Conservation (phyloP, 352 stramenopile species). For the Phytophthora meadii region DNA sequence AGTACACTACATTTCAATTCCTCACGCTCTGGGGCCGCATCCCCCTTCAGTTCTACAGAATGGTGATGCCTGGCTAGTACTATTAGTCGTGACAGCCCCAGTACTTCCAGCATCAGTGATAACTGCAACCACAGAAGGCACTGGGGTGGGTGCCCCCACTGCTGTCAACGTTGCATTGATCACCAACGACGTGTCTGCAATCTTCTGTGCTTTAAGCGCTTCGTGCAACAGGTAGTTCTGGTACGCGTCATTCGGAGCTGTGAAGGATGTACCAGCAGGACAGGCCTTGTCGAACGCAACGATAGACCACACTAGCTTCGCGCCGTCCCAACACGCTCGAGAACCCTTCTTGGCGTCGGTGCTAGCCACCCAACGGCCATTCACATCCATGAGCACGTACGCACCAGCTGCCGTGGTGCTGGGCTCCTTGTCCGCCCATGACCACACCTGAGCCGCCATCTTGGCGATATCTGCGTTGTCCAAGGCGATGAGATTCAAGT, state of each 20-base stretch:
- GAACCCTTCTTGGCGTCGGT: slow-evolving; percentile 26
- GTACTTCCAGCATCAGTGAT: slow-evolving; percentile 5
- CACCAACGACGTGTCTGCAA: slow-evolving; percentile 44
- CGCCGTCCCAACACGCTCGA: slow-evolving; percentile 51
- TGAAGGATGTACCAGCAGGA: slow-evolving; percentile 38
- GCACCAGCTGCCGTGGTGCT: slow-evolving; percentile 29
- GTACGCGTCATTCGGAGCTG: slow-evolving; percentile 49
- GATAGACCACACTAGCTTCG: slow-evolving; percentile 49
- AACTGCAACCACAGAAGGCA: slow-evolving; percentile 26
- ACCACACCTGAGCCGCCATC: slow-evolving; percentile 64
- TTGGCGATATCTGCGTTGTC: slow-evolving; percentile 59
- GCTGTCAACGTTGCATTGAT: slow-evolving; percentile 49
- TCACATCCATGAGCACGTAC: slow-evolving; percentile 42
- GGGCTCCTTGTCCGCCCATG: slow-evolving; percentile 61
- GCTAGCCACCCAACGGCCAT: slow-evolving; percentile 50
- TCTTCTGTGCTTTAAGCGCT: slow-evolving; percentile 36
- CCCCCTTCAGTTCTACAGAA: neutral
- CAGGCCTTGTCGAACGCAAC: slow-evolving; percentile 39
- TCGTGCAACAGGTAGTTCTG: slow-evolving; percentile 61
- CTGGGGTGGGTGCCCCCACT: slow-evolving; percentile 30
- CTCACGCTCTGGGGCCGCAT: neutral
- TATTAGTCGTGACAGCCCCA: neutral
- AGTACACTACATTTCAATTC: neutral
- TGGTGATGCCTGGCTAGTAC: neutral
- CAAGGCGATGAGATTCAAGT: slow-evolving; percentile 62